These are phyloP conservation scores for Polysphondylium violaceum DNA, from an alignment of 78 protist species.

Conservation along the genomic window DNA sequence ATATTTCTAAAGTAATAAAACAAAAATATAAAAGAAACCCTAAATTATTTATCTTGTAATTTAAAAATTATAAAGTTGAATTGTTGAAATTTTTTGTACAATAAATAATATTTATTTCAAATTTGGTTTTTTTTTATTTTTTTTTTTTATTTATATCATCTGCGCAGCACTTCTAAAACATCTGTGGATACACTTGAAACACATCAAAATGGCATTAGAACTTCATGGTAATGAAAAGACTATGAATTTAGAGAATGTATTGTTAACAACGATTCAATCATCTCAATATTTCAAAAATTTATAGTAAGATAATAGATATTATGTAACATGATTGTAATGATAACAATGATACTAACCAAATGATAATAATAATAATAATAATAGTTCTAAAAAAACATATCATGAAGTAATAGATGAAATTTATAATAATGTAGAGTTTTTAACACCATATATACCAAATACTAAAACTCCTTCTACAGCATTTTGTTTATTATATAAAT, in stretches of 20 bases:
- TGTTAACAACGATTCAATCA: constrained; percentile 81
- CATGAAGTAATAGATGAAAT: constrained; percentile 87
- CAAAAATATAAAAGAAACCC: too few species aligned
- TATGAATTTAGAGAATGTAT: constrained; percentile 85
- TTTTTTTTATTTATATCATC: too few species aligned
- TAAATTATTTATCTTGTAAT: too few species aligned
- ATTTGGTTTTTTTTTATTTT: too few species aligned
- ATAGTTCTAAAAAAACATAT: constrained; percentile 50
- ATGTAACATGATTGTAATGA: too few species aligned
- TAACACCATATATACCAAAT: constrained; percentile 87
- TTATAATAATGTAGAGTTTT: constrained; percentile 48
- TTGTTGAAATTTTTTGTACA: too few species aligned
- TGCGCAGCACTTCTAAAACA: too few species aligned
- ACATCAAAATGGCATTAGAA: constrained; percentile 36
- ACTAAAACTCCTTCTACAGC: constrained; percentile 84
- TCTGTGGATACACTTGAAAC: too few species aligned
- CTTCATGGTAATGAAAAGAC: constrained; percentile 81
- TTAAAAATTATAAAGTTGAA: too few species aligned
- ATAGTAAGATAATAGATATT: constrained; percentile 20
- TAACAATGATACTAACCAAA: too few species aligned
- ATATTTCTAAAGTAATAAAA: too few species aligned
- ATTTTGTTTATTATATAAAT: constrained; percentile 86
- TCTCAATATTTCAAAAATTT: constrained; percentile 79
- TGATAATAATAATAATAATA: not conserved
- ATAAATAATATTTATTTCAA: too few species aligned